Percentiles rank a stretch among this genome's conserved stretches.
Conservation (phyloP, 1,284 basidiomycete species). For the Leccinum griseonigrum region DNA sequence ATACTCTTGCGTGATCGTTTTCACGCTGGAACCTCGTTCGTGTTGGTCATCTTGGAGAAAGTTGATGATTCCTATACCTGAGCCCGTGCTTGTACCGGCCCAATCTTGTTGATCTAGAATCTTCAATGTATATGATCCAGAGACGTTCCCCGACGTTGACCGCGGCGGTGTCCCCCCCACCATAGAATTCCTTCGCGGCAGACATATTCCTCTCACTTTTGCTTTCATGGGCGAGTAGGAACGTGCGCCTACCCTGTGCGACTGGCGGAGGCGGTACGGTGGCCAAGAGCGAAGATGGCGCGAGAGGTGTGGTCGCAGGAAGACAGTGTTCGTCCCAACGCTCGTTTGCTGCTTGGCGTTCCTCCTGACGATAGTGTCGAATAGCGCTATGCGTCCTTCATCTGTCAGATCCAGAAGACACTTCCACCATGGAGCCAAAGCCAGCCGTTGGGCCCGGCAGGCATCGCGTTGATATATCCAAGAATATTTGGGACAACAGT, state of each 20-base stretch:
- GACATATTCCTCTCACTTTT: constrained; percentile 42
- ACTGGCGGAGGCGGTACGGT: constrained; percentile 64
- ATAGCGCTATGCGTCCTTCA: constrained; percentile 66
- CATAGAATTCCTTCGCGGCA: constrained; percentile 3
- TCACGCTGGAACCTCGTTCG: no score
- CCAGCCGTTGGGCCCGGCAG: constrained; percentile 54
- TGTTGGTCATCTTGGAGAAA: no score
- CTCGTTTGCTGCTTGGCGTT: constrained; percentile 1
- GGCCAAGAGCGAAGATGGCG: constrained; percentile 62
- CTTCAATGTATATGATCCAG: constrained; percentile 7
- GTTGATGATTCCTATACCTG: no score
- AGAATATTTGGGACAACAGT: constrained; percentile 73
- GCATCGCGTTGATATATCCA: constrained; percentile 60
- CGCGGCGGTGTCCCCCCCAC: constrained; percentile 1
- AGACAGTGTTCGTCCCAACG: constrained; percentile 58
- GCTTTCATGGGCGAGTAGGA: constrained; percentile 46
- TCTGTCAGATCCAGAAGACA: constrained; percentile 46
- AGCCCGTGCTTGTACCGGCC: no score
- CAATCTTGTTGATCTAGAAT: no score
- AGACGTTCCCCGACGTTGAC: constrained; percentile 29
- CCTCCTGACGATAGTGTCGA: constrained; percentile 13
- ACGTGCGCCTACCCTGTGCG: constrained; percentile 55
- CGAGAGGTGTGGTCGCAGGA: constrained; percentile 66
- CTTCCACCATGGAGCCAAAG: constrained; percentile 46
- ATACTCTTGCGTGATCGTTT: no score